Evolutionary conservation across 108 stramenopile genomes (phyloP), one percentile per base, ranked within the genome.

Genomic region (Epithemia pelagica): DNA sequence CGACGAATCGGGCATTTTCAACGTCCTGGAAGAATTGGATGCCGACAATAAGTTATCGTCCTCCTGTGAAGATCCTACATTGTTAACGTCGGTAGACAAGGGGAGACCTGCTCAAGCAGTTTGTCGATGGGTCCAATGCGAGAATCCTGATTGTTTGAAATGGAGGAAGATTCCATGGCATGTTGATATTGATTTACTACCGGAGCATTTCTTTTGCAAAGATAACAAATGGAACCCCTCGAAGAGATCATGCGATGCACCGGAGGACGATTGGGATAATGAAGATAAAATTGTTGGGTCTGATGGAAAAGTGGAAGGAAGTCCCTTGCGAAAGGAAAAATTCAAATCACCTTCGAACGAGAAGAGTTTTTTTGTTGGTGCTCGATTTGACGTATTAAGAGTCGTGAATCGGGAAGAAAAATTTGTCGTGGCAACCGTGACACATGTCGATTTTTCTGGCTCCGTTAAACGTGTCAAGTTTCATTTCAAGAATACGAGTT

Each of bases 71-170:
- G 65, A 72, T 2, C 74, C 78, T 19, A 80, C 82, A 27, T 65
- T 93, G 22, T 73, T 90, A 53, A 82, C 84, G 21, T 84, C 80
- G 29, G 79, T 93, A 27, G 91, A 93, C 61, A 79, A 88, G 61
- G 91, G 88, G 22, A 81, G 89, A 71, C 91, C 91, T 15, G 89
- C 91, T 1, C 87, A 90, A 70, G 91, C 89, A 51, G 82, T 93
- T 61, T 88, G 84, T 10, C 91, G 88, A 74, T 95, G 94, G 94
- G 90, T 95, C 1, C 94, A 95, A 76, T 95, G 94, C 71, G 94
- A 95, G 67, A 87, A 90, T 61, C 85, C 87, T 51, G 65, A 71
- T 8, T 95, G 94, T 69, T 76, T 87, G 53, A 95, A 95, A 71
- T 95, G 94, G 94, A 72, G 94, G 59, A 89, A 86, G 52, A 72